These are phyloP conservation scores for Metarhizium guizhouense DNA, from an alignment of 2,329 filamentous ascomycete genomes.

Conservation along the genomic window DNA sequence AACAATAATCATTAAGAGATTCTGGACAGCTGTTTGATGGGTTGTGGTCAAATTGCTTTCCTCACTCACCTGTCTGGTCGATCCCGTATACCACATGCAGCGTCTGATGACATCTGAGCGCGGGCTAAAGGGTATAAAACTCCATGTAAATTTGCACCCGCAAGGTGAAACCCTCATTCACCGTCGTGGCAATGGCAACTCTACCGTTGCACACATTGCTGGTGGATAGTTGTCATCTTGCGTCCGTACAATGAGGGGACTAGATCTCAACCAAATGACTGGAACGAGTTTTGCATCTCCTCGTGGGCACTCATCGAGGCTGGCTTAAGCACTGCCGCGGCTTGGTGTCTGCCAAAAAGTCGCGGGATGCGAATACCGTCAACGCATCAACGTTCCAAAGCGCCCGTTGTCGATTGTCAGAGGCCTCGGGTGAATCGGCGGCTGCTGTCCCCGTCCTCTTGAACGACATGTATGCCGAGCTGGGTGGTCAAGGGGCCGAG, in stretches of 20 bases:
- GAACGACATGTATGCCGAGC: slow-evolving; percentile 17
- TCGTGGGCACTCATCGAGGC: slow-evolving; percentile 40
- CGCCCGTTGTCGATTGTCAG: too few relatives aligned
- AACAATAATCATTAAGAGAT: too few relatives aligned
- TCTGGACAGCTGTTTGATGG: too few relatives aligned
- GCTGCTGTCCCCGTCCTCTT: slow-evolving; percentile 7
- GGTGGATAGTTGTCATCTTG: too few relatives aligned
- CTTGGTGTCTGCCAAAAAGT: slow-evolving; percentile 30
- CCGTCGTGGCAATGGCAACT: too few relatives aligned
- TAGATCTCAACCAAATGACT: slow-evolving; percentile 29
- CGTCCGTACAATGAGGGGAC: slow-evolving; percentile 17
- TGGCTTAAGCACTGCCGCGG: slow-evolving; percentile 53
- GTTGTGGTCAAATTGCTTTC: too few relatives aligned
- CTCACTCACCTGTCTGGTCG: too few relatives aligned
- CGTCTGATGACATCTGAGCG: too few relatives aligned
- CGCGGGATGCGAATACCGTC: slow-evolving; percentile 13
- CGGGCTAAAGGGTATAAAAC: too few relatives aligned
- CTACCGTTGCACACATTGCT: neutral
- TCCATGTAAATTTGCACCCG: too few relatives aligned
- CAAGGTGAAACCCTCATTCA: too few relatives aligned
- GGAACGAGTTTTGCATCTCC: slow-evolving; percentile 48
- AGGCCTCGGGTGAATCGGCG: neutral
- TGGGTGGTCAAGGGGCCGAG: slow-evolving; percentile 14
- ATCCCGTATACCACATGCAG: too few relatives aligned
- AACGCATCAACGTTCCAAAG: neutral